Evolutionary conservation across 345 rosid species (phyloP), one percentile per base, ranked within the genome.

Genomic region (Abelmoschus esculentus): DNA sequence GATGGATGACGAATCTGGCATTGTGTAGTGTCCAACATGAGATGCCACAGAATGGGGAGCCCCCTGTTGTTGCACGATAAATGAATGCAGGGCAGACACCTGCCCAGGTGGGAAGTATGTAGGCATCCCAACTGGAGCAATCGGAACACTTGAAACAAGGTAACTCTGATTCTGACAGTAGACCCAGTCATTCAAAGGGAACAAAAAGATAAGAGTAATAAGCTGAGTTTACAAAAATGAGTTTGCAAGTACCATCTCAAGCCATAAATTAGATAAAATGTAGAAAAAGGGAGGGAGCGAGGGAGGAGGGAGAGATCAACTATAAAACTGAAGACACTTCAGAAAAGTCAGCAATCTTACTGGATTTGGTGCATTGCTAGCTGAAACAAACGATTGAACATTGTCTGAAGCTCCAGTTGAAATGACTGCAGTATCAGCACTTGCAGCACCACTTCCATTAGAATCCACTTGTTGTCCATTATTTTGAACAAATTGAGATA

Each of bases 51-150:
- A 75, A 12, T 82, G 98, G 52, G 91, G 80, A 73, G 81, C 72
- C 77, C 86, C 90, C 65, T 82, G 97, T 66, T 90, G 96, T 73
- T 86, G 92, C 86, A 90, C 83, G 78, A 85, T 69, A 71, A 79
- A 87, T 15, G 99, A 84, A 80, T 87, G 96, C 78, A 95, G 74
- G 49, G 95, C 81, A 66, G 85, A 76, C 80, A 90, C 75, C 79
- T 90, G 96, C 67, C 88, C 96, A 63, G 87, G 89, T 72, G 93
- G 92, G 72, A 82, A 71, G 80, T 86, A 90, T 68, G 87, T 66
- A 34, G 83, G 89, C 82, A 83, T 80, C 83, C 86, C 93, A 72
- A 86, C 78, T 38, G 90, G 87, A 60, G 83, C 80, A 65, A 83
- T 66, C 47, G 86, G 83, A 62, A 83, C 67, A 52, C 83, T 84